Conservation (phyloP, 192 early-diverging fungal genomes). For the Ramicandelaber brevisporus region DNA sequence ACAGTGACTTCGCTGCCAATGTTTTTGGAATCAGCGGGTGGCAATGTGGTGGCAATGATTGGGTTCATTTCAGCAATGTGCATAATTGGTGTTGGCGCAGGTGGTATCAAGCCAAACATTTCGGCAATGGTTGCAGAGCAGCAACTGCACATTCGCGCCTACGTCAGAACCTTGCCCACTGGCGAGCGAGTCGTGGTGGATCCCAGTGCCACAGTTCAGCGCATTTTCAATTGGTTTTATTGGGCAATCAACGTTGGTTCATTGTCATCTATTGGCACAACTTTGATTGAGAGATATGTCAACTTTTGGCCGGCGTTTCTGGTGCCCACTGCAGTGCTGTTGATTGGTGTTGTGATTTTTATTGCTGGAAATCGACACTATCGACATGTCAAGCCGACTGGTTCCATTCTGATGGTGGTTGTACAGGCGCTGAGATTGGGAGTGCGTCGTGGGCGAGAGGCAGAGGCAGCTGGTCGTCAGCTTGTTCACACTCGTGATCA, state of each 20-base stretch:
- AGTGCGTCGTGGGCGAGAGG: conserved; percentile 9
- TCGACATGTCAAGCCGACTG: conserved; percentile 15
- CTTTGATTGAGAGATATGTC: conserved; percentile 16
- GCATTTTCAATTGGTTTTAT: conserved; percentile 57
- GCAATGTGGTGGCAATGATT: no score
- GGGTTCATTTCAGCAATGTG: conserved; percentile 35
- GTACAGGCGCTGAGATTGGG: conserved; percentile 7
- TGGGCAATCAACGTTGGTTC: conserved; percentile 27
- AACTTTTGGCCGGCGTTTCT: conserved; percentile 21
- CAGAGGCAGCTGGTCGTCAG: conserved; percentile 8
- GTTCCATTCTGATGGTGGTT: conserved; percentile 13
- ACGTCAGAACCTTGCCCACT: conserved; percentile 16
- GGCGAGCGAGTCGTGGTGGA: conserved; percentile 26
- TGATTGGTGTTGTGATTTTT: conserved; percentile 18
- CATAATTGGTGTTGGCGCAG: conserved; percentile 39
- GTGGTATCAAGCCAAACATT: conserved; percentile 55
- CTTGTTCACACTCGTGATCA: no score
- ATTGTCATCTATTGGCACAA: conserved; percentile 17
- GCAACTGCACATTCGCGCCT: conserved; percentile 13
- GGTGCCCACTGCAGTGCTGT: conserved; percentile 18
- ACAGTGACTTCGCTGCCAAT: conserved; percentile 27
- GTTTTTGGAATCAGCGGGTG: conserved; percentile 17
- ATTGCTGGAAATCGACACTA: conserved; percentile 14
- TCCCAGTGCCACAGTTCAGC: conserved; percentile 30
- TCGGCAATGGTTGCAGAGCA: conserved; percentile 50